These are phyloP conservation scores for Arabidopsis lyrata DNA, from an alignment of 441 rosid species.

Conservation along the genomic window DNA sequence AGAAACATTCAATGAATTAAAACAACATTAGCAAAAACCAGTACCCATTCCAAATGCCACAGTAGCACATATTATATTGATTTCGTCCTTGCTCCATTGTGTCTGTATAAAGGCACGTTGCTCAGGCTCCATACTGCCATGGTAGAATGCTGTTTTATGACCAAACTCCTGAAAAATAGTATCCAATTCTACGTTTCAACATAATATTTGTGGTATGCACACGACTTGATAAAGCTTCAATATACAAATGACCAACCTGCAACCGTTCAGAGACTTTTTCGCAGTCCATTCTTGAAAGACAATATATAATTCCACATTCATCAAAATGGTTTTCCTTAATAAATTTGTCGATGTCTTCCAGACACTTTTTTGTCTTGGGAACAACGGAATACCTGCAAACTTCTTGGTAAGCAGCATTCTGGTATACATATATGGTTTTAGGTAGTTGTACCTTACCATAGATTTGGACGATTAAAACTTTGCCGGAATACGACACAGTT, in stretches of 20 bases:
- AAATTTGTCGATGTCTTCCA: conserved; percentile 91
- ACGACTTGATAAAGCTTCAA: conserved; percentile 15
- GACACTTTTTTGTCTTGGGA: conserved; percentile 87
- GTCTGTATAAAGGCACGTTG: conserved; percentile 80
- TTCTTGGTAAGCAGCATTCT: conserved; percentile 44
- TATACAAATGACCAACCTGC: conserved; percentile 63
- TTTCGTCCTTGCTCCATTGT: conserved; percentile 99
- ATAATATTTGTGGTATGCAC: conserved; percentile 20
- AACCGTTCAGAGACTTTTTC: conserved; percentile 91
- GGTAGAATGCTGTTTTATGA: conserved; percentile 96
- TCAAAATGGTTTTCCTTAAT: conserved; percentile 85
- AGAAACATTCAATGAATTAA: conserved; percentile 32
- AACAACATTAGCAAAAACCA: conserved; percentile 35
- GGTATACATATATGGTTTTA: conserved; percentile 38
- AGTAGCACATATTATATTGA: conserved; percentile 97
- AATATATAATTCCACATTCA: conserved; percentile 97
- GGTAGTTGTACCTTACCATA: conserved; percentile 54
- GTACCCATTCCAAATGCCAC: conserved; percentile 99
- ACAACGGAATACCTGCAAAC: conserved; percentile 79
- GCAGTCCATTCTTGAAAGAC: conserved; percentile 97
- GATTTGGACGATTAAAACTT: conserved; percentile 95
- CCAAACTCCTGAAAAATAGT: conserved; percentile 69
- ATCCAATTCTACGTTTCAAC: conserved; percentile 33
- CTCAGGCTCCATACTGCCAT: conserved; percentile 90
- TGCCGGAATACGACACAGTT: conserved; percentile 95